Conservation (phyloP, 2,329 filamentous ascomycete species). For the Hypoxylon sp. region DNA sequence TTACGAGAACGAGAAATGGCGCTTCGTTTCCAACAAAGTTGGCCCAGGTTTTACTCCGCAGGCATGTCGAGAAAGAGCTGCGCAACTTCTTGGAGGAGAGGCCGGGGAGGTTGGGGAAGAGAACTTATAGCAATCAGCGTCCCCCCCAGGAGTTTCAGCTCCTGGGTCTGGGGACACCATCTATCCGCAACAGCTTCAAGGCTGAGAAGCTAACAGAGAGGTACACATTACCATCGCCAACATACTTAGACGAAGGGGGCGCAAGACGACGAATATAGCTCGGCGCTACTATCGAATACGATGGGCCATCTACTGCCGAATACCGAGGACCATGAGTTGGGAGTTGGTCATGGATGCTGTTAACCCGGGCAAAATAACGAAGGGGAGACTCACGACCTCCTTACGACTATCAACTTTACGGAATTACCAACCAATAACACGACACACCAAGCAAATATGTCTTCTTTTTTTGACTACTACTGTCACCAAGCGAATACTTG, state of each 20-base stretch:
- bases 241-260: conserved; percentile 31
- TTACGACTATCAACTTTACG: conserved; percentile 34
- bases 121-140: conserved; percentile 70
- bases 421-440: conserved; percentile 34
- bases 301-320: conserved; percentile 18
- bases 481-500: conserved; percentile 42
- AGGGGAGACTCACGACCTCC: conserved; percentile 18
- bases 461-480: conserved; percentile 38
- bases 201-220: conserved; percentile 47
- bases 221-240: conserved; percentile 28
- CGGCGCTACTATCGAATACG: conserved; percentile 14
- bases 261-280: conserved; percentile 17
- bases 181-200: conserved; percentile 60
- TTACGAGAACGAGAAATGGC: conserved; percentile 94
- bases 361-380: conserved; percentile 26
- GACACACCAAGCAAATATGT: conserved; percentile 43
- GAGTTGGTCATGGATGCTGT: conserved; percentile 25
- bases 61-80: conserved; percentile 86
- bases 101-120: conserved; percentile 53
- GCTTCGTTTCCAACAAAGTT: conserved; percentile 90
- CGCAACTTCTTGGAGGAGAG: conserved; percentile 69
- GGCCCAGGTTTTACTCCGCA: conserved; percentile 89
- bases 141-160: conserved; percentile 64
- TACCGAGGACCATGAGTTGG: conserved; percentile 15
- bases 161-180: conserved; percentile 64